phyloP scores from a whole-genome alignment of 192 early-diverging fungal species.

The Coemansia sp. region DNA sequence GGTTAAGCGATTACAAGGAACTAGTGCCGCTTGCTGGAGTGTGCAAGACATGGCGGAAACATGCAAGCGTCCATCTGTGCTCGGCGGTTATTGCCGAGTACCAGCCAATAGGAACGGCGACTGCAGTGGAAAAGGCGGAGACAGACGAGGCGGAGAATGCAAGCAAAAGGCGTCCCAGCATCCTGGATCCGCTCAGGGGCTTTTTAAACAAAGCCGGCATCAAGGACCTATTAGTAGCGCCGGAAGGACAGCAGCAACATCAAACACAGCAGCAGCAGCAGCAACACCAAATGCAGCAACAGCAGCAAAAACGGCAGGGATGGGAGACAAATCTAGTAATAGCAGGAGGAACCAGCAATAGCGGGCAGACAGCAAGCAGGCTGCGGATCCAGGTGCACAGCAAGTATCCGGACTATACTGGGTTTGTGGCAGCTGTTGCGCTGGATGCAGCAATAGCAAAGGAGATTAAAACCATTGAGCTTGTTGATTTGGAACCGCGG shows the following conservation, averaged over 20 bases:
- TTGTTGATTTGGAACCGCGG: constrained; percentile 16
- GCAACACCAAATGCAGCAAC: not conserved
- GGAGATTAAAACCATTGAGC: constrained; percentile 4
- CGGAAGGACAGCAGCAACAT: not conserved
- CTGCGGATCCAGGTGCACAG: constrained; percentile 29
- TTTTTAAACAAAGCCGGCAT: too few species aligned
- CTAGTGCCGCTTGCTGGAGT: constrained; percentile 19
- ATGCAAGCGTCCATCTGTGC: constrained; percentile 3
- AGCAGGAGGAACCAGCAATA: not conserved
- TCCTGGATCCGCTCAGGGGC: too few species aligned
- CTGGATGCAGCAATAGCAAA: not conserved
- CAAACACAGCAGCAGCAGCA: not conserved
- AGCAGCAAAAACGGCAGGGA: not conserved
- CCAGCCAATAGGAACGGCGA: not conserved
- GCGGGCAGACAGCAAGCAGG: not conserved
- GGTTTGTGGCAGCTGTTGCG: constrained; percentile 8
- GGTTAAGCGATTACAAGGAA: constrained; percentile 11
- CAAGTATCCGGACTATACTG: constrained; percentile 13
- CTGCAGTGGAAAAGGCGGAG: not conserved
- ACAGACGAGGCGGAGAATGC: not conserved
- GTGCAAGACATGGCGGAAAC: constrained; percentile 21
- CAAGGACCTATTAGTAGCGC: too few species aligned
- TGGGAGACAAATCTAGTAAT: constrained; percentile 22
- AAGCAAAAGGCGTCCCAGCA: not conserved
- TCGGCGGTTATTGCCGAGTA: constrained; percentile 27